Evolutionary conservation across 1,284 basidiomycete species (phyloP), one percentile per base, ranked within the genome.

Genomic region (Paramarasmius palmivorus): DNA sequence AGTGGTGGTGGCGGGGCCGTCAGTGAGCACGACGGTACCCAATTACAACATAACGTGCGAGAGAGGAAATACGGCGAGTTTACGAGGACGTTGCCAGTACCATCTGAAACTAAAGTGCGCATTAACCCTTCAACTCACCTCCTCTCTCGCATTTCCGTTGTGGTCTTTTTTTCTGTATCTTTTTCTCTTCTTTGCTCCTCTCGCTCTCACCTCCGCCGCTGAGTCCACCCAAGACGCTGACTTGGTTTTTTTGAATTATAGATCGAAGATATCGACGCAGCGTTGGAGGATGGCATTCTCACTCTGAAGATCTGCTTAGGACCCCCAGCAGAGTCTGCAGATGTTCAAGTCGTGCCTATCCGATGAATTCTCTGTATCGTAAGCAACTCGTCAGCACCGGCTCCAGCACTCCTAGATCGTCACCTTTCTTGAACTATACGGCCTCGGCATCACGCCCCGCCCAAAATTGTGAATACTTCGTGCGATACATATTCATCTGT

Each of bases 51-150:
- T 50, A 17, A 37, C 17, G 25, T 38, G 8, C 71, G 74, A 61
- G 86, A 88, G 65, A 73, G 85, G 53, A 76, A 72, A 60, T 81
- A 74, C 57, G 83, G 84, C 19, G 64, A 70, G 34, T 77, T 83
- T 65, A 63, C 69, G 47, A 74, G 85, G 62, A 73, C 75, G 19
- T 70, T 88, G 53, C 70, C 77, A 40, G 81, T 88, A n/a, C 81
- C 84, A 12, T 64, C 69, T 14, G 75, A 79, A 56, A 81, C 80
- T 44, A 79, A 76, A 70, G 84, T 86, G 68, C 66, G 73, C 67
- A 49, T 22, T 46, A 19, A 12, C 10, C 36, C 32, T 55, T 58
- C 57, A 39, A 47, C 22, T 29, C 49, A 39, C 38, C 54, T 55
- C 53, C 29, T 49, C 41, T 48, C 44, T 56, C 44, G 52, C 52